Evolutionary conservation across 2,329 filamentous ascomycete genomes (phyloP).

Genomic region (Pestalotiopsis sp.): DNA sequence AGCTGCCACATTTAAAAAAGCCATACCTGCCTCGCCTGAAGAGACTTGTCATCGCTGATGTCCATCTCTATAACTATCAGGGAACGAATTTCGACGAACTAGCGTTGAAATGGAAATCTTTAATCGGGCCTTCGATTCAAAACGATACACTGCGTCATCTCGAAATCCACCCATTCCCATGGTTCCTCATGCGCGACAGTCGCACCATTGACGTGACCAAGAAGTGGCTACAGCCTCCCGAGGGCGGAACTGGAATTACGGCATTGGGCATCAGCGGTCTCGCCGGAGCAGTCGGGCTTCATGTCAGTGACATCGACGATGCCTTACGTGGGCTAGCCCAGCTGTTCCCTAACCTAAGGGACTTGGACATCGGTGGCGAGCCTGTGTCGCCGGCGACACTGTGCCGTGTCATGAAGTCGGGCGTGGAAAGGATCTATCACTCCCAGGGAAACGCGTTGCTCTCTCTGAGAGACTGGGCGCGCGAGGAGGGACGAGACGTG

Average conservation of each 20-base stretch:
- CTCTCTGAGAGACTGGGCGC: neutral
- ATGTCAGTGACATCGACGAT: neutral
- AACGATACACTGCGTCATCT: constrained; percentile 3
- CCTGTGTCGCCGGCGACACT: neutral
- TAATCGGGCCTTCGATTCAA: neutral
- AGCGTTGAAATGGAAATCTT: neutral
- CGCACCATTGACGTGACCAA: neutral
- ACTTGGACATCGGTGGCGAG: neutral
- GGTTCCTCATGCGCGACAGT: neutral
- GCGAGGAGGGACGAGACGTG: neutral
- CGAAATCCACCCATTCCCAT: constrained; percentile 2
- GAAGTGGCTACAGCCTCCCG: neutral
- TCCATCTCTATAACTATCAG: neutral
- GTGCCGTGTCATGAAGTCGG: neutral
- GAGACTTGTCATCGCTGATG: neutral
- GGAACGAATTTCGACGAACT: neutral
- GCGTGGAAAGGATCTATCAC: constrained; percentile 1
- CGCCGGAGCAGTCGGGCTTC: neutral
- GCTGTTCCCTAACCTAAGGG: constrained; percentile 4
- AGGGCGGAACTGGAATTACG: neutral
- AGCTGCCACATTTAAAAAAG: neutral
- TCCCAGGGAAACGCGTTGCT: neutral
- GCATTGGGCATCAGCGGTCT: neutral
- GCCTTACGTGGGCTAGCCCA: neutral
- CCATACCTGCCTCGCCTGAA: neutral